These are phyloP conservation scores for Trichoderma gamsii DNA, from an alignment of 495 filamentous ascomycete genomes.

Conservation along the genomic window DNA sequence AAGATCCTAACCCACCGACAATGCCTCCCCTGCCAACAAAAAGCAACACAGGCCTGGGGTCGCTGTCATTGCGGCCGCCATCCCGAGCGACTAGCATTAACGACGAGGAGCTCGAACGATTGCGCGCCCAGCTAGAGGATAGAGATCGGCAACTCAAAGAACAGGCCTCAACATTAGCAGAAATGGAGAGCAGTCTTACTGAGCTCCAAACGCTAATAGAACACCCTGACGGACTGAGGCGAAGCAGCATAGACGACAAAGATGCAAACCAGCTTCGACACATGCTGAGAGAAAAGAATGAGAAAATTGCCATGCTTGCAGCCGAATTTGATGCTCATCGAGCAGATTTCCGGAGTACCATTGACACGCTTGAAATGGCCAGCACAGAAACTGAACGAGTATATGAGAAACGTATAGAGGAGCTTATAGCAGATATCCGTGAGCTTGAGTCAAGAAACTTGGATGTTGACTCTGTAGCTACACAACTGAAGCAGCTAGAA, in stretches of 20 bases:
- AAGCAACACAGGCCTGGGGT: constrained; percentile 43
- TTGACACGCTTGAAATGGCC: constrained; percentile 93
- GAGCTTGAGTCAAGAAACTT: constrained; percentile 75
- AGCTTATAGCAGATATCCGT: constrained; percentile 77
- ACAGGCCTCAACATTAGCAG: constrained; percentile 69
- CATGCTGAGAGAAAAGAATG: constrained; percentile 88
- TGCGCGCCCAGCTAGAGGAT: constrained; percentile 68
- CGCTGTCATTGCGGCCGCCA: constrained; percentile 41
- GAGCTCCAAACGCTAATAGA: constrained; percentile 69
- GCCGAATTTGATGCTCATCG: constrained; percentile 93
- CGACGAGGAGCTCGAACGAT: constrained; percentile 62
- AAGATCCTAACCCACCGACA: constrained; percentile 54
- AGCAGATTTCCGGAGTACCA: constrained; percentile 92
- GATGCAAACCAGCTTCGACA: constrained; percentile 72
- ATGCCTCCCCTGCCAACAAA: constrained; percentile 39
- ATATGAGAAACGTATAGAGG: constrained; percentile 86
- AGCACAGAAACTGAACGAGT: constrained; percentile 97
- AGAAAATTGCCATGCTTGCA: constrained; percentile 86
- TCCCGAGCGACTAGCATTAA: constrained; percentile 41
- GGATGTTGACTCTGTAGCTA: constrained; percentile 85
- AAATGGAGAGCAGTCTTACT: constrained; percentile 74
- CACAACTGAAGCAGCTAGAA: constrained; percentile 89
- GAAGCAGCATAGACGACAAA: constrained; percentile 63
- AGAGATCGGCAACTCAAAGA: constrained; percentile 82
- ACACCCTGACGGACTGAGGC: constrained; percentile 37